Base-by-base conservation (phyloP, 2,329 filamentous ascomycete species). In the Fusarium falciforme region DNA sequence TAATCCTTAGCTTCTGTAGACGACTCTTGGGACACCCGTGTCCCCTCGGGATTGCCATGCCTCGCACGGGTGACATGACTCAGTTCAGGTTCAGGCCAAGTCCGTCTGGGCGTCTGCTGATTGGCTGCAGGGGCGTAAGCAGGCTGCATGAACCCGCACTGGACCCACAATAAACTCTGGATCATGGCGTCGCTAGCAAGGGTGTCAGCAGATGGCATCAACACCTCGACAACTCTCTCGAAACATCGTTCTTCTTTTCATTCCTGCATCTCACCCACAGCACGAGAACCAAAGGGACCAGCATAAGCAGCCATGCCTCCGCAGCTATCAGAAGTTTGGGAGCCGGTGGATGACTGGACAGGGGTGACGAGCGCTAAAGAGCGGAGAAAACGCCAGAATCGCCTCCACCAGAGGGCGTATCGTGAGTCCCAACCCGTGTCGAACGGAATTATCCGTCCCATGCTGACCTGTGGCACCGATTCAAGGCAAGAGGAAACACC, bases 391-490 rank as follows among this genome's bases (percentile, higher is more conserved):
- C 61, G 52, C 6, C 65, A 67, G 40, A 67, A 67, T 25, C 65
- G 65, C 16, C 65, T 64, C 35, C 40, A 59, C n/a, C 65, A 64
- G 20, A 59, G 65, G 20, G 61, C 65, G 11, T n/a, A 67, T 27
- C 54, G 65, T 67, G 3, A 25, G 65, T 52, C 7, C 11, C 29
- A 12, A 22, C 31, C 9, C 20, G 20, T 31, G 12, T 33, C n/a
- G n/a, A 55, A 33, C 20, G 6, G 12, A 36, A 14, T 2, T 14
- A 17, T 6, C 31, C 29, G 7, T 16, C 2, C 8, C 52, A 36
- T 36, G 6, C 31, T 55, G 31, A 55, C 29, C 8, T 33, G 2
- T 33, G 17, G 3, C 7, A 16, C 42, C 20, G 20, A 20, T 20
- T 20, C 20, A 25, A 47, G 52, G 52, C 31, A 55, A 55, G 22